Conservation (phyloP, 345 rosid species). For the Hibiscus tridactylites region DNA sequence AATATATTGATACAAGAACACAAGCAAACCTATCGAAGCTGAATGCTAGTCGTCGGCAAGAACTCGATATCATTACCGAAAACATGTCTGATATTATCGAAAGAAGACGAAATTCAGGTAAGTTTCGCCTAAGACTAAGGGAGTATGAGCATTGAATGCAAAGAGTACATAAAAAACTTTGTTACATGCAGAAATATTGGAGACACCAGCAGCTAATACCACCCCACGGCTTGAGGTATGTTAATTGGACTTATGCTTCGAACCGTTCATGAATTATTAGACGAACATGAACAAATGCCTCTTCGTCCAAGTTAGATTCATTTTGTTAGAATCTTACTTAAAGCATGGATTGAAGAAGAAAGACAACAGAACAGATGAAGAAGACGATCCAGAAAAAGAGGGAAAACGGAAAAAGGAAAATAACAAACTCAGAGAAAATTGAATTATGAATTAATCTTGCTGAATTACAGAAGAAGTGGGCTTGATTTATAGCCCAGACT, state of each 20-base stretch:
- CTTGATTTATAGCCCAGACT: too few species aligned
- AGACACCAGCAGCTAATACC: slow-evolving; percentile 5
- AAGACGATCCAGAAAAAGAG: too few species aligned
- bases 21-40: slow-evolving; percentile 46
- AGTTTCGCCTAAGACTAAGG: neutral
- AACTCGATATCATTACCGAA: slow-evolving; percentile 24
- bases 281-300: too few species aligned
- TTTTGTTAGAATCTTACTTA: too few species aligned
- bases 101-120: slow-evolving; percentile 34
- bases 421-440: too few species aligned
- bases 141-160: neutral
- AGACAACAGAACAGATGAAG: too few species aligned
- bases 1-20: slow-evolving; percentile 51
- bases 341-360: too few species aligned
- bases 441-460: too few species aligned
- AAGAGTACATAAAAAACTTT: neutral
- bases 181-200: slow-evolving; percentile 21
- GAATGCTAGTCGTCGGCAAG: slow-evolving; percentile 27
- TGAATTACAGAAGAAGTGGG: too few species aligned
- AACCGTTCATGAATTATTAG: too few species aligned
- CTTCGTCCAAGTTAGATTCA: too few species aligned
- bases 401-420: too few species aligned
- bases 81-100: slow-evolving; percentile 31
- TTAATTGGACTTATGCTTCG: neutral
- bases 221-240: slow-evolving; percentile 34